Conservation (phyloP, 805 yeast species). For the Maudiozyma barnettii region DNA sequence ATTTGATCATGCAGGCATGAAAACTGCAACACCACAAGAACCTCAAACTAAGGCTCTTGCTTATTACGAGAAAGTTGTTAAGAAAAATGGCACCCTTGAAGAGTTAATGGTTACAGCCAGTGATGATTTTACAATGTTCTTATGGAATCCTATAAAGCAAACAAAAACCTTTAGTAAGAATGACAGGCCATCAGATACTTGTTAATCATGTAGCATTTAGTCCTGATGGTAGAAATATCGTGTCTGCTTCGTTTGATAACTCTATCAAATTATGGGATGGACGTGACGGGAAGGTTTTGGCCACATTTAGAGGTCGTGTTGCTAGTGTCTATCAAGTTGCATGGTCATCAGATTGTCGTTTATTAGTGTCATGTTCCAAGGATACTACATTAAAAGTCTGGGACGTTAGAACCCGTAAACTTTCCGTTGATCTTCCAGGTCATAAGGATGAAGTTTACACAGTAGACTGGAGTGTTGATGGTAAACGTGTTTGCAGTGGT, state of each 20-base stretch:
- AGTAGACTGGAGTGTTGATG: conserved; percentile 97
- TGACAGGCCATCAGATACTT: conserved; percentile 96
- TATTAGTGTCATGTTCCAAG: conserved; percentile 87
- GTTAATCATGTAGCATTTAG: conserved; percentile 94
- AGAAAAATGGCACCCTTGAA: conserved; percentile 49
- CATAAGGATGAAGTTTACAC: conserved; percentile 94
- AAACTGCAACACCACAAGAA: conserved; percentile 37
- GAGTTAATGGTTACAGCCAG: conserved; percentile 91
- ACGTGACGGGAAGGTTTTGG: conserved; percentile 74
- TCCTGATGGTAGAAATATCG: conserved; percentile 87
- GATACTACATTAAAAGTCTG: conserved; percentile 94
- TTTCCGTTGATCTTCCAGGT: conserved; percentile 87
- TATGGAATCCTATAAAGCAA: conserved; percentile 85
- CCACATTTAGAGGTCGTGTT: conserved; percentile 93
- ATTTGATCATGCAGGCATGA: conserved; percentile 58
- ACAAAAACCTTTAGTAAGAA: conserved; percentile 79
- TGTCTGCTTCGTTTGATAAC: conserved; percentile 91
- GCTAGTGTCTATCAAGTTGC: conserved; percentile 97
- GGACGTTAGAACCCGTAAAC: conserved; percentile 82
- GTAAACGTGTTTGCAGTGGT: conserved; percentile 86
- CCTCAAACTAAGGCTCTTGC: conserved; percentile 40
- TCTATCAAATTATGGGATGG: conserved; percentile 97
- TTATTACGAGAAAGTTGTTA: conserved; percentile 49
- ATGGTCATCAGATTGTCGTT: conserved; percentile 92
- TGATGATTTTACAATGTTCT: conserved; percentile 95